Conservation (phyloP, 495 filamentous ascomycete species). For the Tetracladium marchalianum region DNA sequence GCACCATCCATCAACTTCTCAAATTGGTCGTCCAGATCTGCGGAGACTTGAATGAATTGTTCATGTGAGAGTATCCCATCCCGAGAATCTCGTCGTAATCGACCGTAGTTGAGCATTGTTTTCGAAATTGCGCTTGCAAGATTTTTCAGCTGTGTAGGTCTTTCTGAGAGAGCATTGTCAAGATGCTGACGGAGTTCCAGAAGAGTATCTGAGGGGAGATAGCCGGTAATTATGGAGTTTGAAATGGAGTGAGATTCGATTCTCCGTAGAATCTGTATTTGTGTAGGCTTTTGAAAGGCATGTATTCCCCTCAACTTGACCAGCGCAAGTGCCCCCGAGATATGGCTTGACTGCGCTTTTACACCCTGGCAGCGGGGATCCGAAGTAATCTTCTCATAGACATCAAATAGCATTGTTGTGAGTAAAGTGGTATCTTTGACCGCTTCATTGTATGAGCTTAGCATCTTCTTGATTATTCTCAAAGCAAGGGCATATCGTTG, state of each 20-base stretch:
- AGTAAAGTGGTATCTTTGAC: slow-evolving; percentile 47
- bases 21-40: slow-evolving; percentile 2
- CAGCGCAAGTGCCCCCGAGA: slow-evolving; percentile 46
- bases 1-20: background rate
- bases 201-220: no score
- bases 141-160: no score
- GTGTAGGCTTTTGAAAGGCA: slow-evolving; percentile 33
- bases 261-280: no score
- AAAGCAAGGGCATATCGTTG: slow-evolving; percentile 5
- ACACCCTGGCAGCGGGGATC: slow-evolving; percentile 12
- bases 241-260: no score
- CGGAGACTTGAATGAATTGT: background rate
- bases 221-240: no score
- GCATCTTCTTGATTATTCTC: background rate
- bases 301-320: slow-evolving; percentile 43
- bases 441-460: background rate
- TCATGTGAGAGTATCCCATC: background rate
- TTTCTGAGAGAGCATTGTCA: no score
- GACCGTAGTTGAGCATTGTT: slow-evolving; percentile 16
- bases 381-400: slow-evolving; percentile 43
- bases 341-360: slow-evolving; percentile 45
- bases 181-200: no score
- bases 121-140: no score
- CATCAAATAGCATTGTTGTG: slow-evolving; percentile 46
- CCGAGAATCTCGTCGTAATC: slow-evolving; percentile 12